Percentiles rank a stretch among this genome's conserved stretches.
Conservation (phyloP, 805 yeast species). For the Yamadazyma olivae region DNA sequence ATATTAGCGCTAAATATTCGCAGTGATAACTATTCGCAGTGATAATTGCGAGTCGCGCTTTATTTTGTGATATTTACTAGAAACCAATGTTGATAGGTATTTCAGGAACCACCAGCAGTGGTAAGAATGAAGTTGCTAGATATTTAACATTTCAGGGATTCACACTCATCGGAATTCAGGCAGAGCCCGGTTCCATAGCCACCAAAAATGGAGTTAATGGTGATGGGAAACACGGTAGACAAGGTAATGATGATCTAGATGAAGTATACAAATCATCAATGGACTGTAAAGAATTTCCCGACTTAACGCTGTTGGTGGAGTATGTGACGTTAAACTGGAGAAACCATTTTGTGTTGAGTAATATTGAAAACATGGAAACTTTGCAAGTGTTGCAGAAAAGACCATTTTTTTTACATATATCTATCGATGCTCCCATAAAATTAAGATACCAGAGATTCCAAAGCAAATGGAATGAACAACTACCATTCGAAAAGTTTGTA, state of each 20-base stretch:
- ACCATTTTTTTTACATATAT: constrained; percentile 80
- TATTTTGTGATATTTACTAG: too few species aligned
- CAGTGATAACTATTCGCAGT: too few species aligned
- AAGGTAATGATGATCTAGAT: neutral
- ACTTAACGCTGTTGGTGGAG: constrained; percentile 47
- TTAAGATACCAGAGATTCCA: constrained; percentile 41
- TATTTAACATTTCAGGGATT: constrained; percentile 58
- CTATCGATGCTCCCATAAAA: constrained; percentile 68
- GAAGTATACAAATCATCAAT: constrained; percentile 8
- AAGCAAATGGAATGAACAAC: constrained; percentile 4
- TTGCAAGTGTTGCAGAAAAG: constrained; percentile 54
- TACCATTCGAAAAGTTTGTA: constrained; percentile 36
- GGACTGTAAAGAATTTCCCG: constrained; percentile 25
- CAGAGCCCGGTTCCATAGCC: neutral
- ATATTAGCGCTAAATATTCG: too few species aligned
- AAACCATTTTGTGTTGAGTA: constrained; percentile 55
- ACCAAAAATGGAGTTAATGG: neutral
- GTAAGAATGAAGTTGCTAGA: constrained; percentile 60
- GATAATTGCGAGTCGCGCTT: too few species aligned
- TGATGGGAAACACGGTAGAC: neutral
- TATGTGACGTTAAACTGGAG: constrained; percentile 69
- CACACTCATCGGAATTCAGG: constrained; percentile 21
- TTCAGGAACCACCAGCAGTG: constrained; percentile 67
- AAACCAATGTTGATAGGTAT: constrained; percentile 65
- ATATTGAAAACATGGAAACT: constrained; percentile 40